Evolutionary conservation across 352 stramenopile genomes (phyloP).

Genomic region (Saprolegnia diclina): DNA sequence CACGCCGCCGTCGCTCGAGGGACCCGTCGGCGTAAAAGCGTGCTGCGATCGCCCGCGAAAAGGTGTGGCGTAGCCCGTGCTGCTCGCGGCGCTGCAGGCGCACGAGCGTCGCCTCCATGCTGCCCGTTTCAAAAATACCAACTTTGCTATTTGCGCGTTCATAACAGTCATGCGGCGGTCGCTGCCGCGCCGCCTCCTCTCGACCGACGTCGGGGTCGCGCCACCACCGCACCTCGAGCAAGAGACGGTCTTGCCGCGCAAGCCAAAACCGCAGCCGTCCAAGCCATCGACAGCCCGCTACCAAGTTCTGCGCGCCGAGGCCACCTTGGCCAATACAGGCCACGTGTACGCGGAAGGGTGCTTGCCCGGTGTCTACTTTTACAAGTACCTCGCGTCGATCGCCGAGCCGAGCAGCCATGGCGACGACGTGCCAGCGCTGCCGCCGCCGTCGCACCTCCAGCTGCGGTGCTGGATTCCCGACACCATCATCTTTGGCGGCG

Average conservation of each 20-base stretch:
- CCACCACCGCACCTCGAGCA: background rate
- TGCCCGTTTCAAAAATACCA: background rate
- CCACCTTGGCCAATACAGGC: background rate
- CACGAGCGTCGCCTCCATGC: constrained; percentile 23
- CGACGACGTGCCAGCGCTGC: background rate
- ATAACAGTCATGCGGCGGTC: constrained; percentile 1
- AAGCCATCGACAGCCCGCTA: background rate
- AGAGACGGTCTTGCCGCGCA: background rate
- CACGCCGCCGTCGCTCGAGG: constrained; percentile 5
- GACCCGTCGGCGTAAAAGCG: constrained; percentile 18
- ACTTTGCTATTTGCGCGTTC: background rate
- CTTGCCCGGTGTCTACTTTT: constrained; percentile 21
- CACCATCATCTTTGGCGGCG: constrained; percentile 76
- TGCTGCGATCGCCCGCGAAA: constrained; percentile 17
- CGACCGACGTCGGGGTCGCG: background rate
- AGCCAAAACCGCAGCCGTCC: background rate
- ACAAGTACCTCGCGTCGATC: constrained; percentile 26
- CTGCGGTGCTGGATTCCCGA: constrained; percentile 52
- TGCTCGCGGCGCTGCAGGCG: constrained; percentile 21
- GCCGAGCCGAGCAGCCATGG: background rate
- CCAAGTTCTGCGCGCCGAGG: constrained; percentile 13
- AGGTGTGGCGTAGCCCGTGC: constrained; percentile 15
- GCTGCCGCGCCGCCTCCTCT: constrained; percentile 21
- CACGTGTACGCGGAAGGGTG: constrained; percentile 30
- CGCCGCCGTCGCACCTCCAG: background rate